Base-by-base conservation (phyloP, 1,284 basidiomycete genomes). In the Inonotus obliquus region DNA sequence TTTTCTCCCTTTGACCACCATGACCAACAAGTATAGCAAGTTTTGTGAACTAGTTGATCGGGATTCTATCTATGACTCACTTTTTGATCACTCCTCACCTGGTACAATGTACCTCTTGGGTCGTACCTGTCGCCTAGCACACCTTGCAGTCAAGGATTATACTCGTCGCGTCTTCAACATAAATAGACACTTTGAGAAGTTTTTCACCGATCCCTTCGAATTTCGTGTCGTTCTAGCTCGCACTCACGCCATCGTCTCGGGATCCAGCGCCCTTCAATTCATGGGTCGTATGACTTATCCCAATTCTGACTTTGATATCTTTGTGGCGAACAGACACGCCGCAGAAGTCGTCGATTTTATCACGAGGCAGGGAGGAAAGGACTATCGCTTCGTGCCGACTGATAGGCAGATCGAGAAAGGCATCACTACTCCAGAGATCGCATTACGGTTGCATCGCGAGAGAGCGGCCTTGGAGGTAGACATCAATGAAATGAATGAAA, bases 231-330 rank as follows among this genome's bases (percentile, higher is more conserved):
- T 69, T 9, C 66, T 66, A 49, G 66, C 66, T 21, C 37, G 44
- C 19, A 67, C 67, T 11, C 61, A 59, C 7, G 58, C 61, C 4
- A 32, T 69, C 49, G 57, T 69, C 13, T 65, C 64, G 1, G 67
- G 67, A 4, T 67, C 66, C 4, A 56, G 45, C 13, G 66, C 67
- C 0, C 57, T 69, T 9, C 66, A 69, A 53, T 65, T 67, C 45
- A 59, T 69, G 32, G 63, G 63, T 37, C 49, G 67, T 10, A 62
- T 60, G 23, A 45, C 60, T 27, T 68, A 68, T 53, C 49, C 58
- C 2, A 53, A 67, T 1, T 65, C 63, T 1, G 66, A 68, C 54
- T 55, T 68, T 9, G 67, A 67, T 44, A 47, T 68, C 25, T 68
- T 65, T 47, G 63, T 65, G 11, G 38, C 51, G 5, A 19, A 13